Evolutionary conservation across 352 stramenopile species (phyloP), one percentile per base, ranked within the genome.

Genomic region (Thraustotheca clavata): DNA sequence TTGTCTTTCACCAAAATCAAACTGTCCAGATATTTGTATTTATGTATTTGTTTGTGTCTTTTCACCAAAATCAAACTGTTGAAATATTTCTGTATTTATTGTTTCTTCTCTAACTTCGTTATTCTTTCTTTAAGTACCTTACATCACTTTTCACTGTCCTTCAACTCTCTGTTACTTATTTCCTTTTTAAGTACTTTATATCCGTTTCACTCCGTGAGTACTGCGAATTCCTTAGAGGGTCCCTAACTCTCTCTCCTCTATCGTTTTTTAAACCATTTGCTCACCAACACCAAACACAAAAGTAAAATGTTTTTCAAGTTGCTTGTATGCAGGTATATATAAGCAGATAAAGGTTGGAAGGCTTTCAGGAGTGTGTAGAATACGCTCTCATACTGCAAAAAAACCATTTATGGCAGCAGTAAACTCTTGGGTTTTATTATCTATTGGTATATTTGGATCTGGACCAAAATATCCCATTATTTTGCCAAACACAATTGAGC

Each of bases 11-110:
- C 22, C 27, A 52, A 52, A 52, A 57, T 14, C 48, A 57, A 57
- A 57, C 8, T 57, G n/a, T 33, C 22, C 35, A 57, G 35, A 40
- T 57, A 40, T 33, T 57, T 40, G 48, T 57, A 57, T 57, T 57
- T 57, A 40, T 57, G 48, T 57, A 47, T 57, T 57, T 57, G n/a
- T n/a, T 29, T 57, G 29, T 57, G n/a, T 57, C 8, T 47, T 18
- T 40, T 32, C 20, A 57, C n/a, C 35, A 22, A 57, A 16, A 57
- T 38, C 35, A 34, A 52, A 57, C 48, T 57, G 35, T 57, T 57
- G 48, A 57, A 57, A 57, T 57, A 57, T 57, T 57, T 57, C 8
- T 57, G 48, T 57, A 52, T 34, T 52, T 52, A 22, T 18, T 52
- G 20, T 57, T 57, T 57, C 48, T 57, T 7, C 48, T 57, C 48